Conservation (phyloP, 768 basidiomycete species). For the Auricularia sp. region DNA sequence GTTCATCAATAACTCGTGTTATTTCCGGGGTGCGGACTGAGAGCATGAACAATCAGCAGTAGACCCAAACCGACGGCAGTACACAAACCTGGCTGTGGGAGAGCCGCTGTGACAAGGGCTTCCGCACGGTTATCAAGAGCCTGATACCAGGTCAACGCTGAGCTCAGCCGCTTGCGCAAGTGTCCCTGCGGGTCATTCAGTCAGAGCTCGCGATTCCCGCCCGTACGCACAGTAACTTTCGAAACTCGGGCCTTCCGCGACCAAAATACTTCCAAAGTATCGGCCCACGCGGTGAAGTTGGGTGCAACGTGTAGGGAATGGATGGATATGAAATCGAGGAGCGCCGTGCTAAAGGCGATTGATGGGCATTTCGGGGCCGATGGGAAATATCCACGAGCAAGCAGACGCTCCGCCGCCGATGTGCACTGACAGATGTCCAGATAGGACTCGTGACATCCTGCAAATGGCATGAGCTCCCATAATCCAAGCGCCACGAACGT, state of each 20-base stretch:
- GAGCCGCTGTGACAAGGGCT: background rate
- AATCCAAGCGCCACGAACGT: too few species aligned
- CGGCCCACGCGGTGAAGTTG: constrained; percentile 1
- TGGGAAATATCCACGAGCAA: constrained; percentile 1
- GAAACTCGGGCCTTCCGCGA: background rate
- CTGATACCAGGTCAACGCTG: background rate
- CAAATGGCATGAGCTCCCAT: too few species aligned
- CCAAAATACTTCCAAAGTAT: background rate
- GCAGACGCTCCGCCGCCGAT: background rate
- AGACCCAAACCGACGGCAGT: too few species aligned
- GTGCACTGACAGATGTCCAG: background rate
- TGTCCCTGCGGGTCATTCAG: background rate
- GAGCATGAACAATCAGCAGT: too few species aligned
- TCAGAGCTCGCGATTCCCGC: too few species aligned
- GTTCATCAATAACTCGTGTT: too few species aligned
- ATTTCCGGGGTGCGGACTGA: too few species aligned
- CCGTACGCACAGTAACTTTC: too few species aligned
- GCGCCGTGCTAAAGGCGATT: constrained; percentile 1
- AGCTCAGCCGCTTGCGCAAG: background rate
- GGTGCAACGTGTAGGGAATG: constrained; percentile 1
- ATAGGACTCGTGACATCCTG: too few species aligned
- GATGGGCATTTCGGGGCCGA: constrained; percentile 1
- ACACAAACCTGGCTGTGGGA: too few species aligned
- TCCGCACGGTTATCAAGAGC: background rate
- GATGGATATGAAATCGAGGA: background rate